A percentile compares a stretch with the other conserved stretches of the same genome.
These are phyloP conservation scores for Chimonanthus salicifolius DNA, from an alignment of 164 flowering plant genomes.

Conservation along the genomic window DNA sequence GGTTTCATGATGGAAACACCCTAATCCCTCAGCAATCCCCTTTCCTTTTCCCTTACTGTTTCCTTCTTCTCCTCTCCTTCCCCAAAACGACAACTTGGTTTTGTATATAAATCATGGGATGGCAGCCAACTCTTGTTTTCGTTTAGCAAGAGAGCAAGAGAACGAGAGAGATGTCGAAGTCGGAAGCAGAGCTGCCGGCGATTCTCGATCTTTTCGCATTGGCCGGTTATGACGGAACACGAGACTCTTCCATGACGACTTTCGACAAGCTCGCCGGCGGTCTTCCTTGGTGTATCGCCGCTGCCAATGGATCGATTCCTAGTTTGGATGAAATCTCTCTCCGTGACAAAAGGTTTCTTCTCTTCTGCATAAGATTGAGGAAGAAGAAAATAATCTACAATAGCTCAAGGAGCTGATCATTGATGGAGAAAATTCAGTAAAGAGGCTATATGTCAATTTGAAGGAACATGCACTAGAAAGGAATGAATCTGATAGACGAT, in stretches of 20 bases:
- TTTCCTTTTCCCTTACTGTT: too few species aligned
- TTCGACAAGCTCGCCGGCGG: slow-evolving; percentile 12
- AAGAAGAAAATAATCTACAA: slow-evolving; percentile 18
- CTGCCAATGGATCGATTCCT: slow-evolving; percentile 1
- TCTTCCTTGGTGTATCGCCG: slow-evolving; percentile 16
- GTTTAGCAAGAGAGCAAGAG: not conserved
- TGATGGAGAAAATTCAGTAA: slow-evolving; percentile 12
- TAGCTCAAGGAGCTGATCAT: slow-evolving; percentile 18
- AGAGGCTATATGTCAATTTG: slow-evolving; percentile 13
- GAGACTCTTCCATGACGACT: not conserved
- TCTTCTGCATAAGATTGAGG: slow-evolving; percentile 10
- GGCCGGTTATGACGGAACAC: slow-evolving; percentile 17
- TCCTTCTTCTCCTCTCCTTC: too few species aligned
- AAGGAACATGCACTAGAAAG: slow-evolving; percentile 4
- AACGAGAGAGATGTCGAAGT: slow-evolving; percentile 5
- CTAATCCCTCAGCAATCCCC: too few species aligned
- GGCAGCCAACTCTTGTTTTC: too few species aligned
- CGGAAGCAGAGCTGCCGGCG: not conserved
- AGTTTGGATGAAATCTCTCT: not conserved
- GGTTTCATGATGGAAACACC: too few species aligned
- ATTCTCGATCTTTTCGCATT: slow-evolving; percentile 16
- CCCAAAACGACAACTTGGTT: too few species aligned
- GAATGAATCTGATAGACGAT: too few species aligned
- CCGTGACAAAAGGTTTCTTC: slow-evolving; percentile 6
- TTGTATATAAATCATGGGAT: too few species aligned